A percentile compares a stretch with the other conserved stretches of the same genome.
phyloP scores from a whole-genome alignment of 495 filamentous ascomycete species.

The Penicillium waksmanii region DNA sequence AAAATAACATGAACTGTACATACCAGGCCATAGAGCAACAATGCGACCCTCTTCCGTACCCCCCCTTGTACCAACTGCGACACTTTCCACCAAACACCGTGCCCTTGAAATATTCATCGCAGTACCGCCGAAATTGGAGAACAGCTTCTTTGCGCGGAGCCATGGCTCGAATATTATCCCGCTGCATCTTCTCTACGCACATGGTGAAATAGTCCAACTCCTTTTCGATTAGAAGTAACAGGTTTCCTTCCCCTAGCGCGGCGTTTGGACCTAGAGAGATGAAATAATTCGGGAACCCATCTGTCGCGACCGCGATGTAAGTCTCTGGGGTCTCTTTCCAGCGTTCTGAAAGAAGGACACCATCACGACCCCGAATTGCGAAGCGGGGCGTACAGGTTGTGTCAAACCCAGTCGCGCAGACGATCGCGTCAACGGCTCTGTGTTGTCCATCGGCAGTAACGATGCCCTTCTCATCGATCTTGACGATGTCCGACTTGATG shows the following conservation, averaged over 20 bases:
- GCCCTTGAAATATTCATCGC: conserved; percentile 50
- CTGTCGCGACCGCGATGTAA: conserved; percentile 62
- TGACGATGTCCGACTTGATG: conserved; percentile 43
- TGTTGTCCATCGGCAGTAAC: conserved; percentile 51
- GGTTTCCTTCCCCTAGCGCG: conserved; percentile 50
- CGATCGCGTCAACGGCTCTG: conserved; percentile 43
- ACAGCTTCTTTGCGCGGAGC: conserved; percentile 44
- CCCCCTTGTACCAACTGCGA: conserved; percentile 58
- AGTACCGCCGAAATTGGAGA: conserved; percentile 47
- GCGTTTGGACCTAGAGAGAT: conserved; percentile 54
- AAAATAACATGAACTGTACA: conserved; percentile 3
- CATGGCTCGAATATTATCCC: conserved; percentile 51
- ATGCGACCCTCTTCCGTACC: conserved; percentile 40
- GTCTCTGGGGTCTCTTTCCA: conserved; percentile 57
- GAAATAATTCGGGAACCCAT: conserved; percentile 71
- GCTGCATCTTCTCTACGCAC: conserved; percentile 53
- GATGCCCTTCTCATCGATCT: conserved; percentile 52
- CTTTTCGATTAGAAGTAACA: conserved; percentile 50
- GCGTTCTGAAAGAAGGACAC: conserved; percentile 48
- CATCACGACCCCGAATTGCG: conserved; percentile 51
- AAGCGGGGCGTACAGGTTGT: conserved; percentile 54
- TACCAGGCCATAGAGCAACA: conserved; percentile 49
- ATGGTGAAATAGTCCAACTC: conserved; percentile 56
- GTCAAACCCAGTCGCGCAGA: conserved; percentile 62
- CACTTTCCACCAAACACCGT: conserved; percentile 54